phyloP scores from a whole-genome alignment of 2,329 filamentous ascomycete genomes.

The Diplodia intermedia region DNA sequence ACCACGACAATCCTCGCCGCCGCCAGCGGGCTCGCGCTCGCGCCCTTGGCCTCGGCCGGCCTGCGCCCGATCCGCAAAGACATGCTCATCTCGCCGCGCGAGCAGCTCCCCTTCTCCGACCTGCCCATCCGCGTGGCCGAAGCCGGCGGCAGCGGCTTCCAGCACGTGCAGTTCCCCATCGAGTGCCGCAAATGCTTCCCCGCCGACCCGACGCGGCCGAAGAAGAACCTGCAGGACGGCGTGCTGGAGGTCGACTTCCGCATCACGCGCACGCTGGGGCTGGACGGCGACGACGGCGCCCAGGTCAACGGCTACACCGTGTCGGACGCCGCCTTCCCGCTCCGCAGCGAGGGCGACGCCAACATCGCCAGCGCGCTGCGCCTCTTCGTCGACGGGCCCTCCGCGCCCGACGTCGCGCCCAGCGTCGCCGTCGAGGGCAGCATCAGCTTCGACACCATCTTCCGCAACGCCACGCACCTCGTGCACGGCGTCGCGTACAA shows the following conservation, averaged over 20 bases:
- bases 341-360: neutral
- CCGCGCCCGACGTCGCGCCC: neutral
- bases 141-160: constrained; percentile 25
- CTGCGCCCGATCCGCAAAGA: constrained; percentile 5
- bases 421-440: constrained; percentile 10
- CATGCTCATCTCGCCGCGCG: constrained; percentile 22
- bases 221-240: constrained; percentile 25
- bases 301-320: constrained; percentile 30
- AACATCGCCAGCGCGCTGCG: constrained; percentile 1
- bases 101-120: constrained; percentile 25
- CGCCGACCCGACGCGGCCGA: constrained; percentile 3
- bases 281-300: constrained; percentile 30
- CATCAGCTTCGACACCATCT: constrained; percentile 11
- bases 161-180: constrained; percentile 30
- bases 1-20: constrained; percentile 6
- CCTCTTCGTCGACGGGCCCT: constrained; percentile 2
- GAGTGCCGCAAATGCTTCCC: constrained; percentile 28
- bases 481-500: constrained; percentile 31
- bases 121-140: constrained; percentile 30
- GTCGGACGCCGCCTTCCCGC: constrained; percentile 6
- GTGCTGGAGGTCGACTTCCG: constrained; percentile 31
- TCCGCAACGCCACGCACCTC: constrained; percentile 26
- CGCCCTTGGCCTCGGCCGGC: neutral
- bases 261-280: constrained; percentile 23
- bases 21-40: neutral